phyloP scores from a whole-genome alignment of 352 stramenopile genomes.

The Phytophthora tentaculata region DNA sequence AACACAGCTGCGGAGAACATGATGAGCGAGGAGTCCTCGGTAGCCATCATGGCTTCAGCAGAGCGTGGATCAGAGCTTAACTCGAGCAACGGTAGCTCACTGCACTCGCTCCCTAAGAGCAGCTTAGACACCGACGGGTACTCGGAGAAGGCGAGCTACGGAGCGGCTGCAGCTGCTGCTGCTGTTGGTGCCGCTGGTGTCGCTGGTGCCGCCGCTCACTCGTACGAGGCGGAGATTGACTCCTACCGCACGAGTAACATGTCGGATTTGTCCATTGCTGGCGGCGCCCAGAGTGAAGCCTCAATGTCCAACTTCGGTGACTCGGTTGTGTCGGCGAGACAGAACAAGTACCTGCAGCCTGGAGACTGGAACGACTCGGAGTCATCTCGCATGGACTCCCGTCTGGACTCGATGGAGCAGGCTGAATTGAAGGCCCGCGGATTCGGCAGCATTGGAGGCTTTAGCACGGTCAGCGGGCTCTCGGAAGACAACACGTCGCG shows the following conservation, averaged over 20 bases:
- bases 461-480: slow-evolving; percentile 50
- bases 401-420: slow-evolving; percentile 44
- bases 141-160: slow-evolving; percentile 41
- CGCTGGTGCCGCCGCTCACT: slow-evolving; percentile 8
- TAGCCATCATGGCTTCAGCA: slow-evolving; percentile 46
- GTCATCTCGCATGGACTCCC: slow-evolving; percentile 48
- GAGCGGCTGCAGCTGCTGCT: slow-evolving; percentile 11
- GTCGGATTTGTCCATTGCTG: slow-evolving; percentile 53
- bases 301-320: slow-evolving; percentile 68
- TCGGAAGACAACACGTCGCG: slow-evolving; percentile 36
- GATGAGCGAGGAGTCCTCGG: slow-evolving; percentile 45
- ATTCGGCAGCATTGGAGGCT: slow-evolving; percentile 41
- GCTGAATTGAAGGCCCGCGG: slow-evolving; percentile 35
- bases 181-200: slow-evolving; percentile 6
- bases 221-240: slow-evolving; percentile 32
- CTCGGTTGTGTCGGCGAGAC: slow-evolving; percentile 45
- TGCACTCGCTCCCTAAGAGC: slow-evolving; percentile 30
- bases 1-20: slow-evolving; percentile 30
- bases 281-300: slow-evolving; percentile 44
- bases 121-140: slow-evolving; percentile 36
- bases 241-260: slow-evolving; percentile 42
- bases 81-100: slow-evolving; percentile 33
- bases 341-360: slow-evolving; percentile 51
- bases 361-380: slow-evolving; percentile 60
- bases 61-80: slow-evolving; percentile 55